Conservation (phyloP, 2,329 filamentous ascomycete genomes). For the Colletotrichum phormii region DNA sequence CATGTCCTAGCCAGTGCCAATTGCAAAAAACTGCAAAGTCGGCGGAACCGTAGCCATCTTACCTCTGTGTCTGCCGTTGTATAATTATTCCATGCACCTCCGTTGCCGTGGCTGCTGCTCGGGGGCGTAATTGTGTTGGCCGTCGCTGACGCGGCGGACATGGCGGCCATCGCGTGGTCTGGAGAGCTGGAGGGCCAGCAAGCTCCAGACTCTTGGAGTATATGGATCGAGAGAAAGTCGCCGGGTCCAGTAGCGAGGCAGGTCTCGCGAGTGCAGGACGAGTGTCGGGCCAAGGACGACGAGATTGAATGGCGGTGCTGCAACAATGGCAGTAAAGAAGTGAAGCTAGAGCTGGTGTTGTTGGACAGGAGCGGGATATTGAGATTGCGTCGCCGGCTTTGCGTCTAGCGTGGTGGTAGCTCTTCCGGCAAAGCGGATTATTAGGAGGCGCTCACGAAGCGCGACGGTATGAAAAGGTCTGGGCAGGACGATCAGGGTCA, state of each 20-base stretch:
- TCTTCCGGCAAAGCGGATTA: constrained; percentile 31
- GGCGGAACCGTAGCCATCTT: constrained; percentile 37
- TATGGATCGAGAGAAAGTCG: background rate
- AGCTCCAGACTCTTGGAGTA: constrained; percentile 26
- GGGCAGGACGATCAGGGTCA: constrained; percentile 6
- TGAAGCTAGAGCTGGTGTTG: constrained; percentile 17
- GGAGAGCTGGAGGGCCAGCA: constrained; percentile 35
- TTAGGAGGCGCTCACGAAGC: constrained; percentile 32
- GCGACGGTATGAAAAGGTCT: constrained; percentile 12
- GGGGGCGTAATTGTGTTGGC: constrained; percentile 61
- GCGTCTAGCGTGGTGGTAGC: constrained; percentile 20
- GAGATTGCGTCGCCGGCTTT: constrained; percentile 18
- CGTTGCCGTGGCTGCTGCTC: constrained; percentile 62
- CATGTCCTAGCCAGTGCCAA: background rate
- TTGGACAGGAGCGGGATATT: constrained; percentile 16
- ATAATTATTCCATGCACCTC: constrained; percentile 56
- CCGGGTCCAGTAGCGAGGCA: background rate
- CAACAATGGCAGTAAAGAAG: constrained; percentile 11
- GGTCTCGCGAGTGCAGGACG: constrained; percentile 14
- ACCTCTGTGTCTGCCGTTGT: constrained; percentile 50
- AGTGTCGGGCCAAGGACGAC: constrained; percentile 26
- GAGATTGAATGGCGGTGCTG: constrained; percentile 7
- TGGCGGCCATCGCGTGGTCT: constrained; percentile 59
- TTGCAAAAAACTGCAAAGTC: background rate
- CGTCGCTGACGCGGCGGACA: constrained; percentile 62